Base-by-base conservation (phyloP, 176 grass and related monocot species). In the Zizania latifolia region DNA sequence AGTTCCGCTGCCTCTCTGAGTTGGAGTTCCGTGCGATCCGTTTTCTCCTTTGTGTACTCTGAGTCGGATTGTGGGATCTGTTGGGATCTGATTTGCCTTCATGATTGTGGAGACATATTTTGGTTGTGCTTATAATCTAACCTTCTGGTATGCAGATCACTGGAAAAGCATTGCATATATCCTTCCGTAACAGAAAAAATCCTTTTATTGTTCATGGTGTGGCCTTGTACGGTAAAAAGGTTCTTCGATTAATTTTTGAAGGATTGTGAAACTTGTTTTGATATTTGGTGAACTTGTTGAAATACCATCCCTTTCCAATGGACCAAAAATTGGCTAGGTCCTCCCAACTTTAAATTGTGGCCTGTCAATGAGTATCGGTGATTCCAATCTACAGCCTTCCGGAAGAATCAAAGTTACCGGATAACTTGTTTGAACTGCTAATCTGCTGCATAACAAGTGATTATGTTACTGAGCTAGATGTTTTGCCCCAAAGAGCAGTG, bases 191-290 rank as follows among this genome's bases (percentile, higher is more conserved):
- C 74, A 90, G 94, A 78, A 97, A 93, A 91, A 97, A 93, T 83
- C 94, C 90, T 60, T 97, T 97, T 78, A 97, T 93, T 71, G 16
- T 90, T 71, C 94, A 97, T 72, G 94, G 94, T 56, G 94, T 93
- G 51, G 94, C 88, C 74, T 93, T 97, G 78, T 97, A 97, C 71
- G 82, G 94, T 74, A 97, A 97, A 87, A 97, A 97, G 94, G 94
- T 97, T 48, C 10, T 32, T 63, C 8, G 2, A 46, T 61, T 79
- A 72, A 68, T 1, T 87, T 81, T 51, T 45, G 43, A 48, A 48
- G 19, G 5, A 48, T 6, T 48, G 19, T 48, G 44, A 48, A 46
- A 19, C 5, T 19, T 48, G 44, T 48, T 48, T 48, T 48, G 44
- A 48, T 48, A 48, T 7, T 48, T 46, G 43, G 36, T 3, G 34